Base-by-base conservation (phyloP, 1,139 yeast genomes). In the Fermentozyma sake region DNA sequence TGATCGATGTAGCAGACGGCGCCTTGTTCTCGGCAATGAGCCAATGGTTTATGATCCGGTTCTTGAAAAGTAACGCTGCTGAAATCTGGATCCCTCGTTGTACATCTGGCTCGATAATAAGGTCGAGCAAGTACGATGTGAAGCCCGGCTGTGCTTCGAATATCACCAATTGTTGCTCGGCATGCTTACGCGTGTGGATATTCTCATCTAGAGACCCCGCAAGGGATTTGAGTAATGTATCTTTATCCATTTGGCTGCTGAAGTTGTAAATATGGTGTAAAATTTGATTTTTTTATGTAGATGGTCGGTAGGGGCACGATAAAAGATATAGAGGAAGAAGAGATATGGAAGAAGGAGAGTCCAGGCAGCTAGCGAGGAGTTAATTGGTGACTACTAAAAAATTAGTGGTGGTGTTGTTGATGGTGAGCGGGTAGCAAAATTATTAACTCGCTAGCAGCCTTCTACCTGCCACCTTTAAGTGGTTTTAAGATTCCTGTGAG, bases 51-150 rank as follows among this genome's bases (percentile, higher is more conserved):
- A 56, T 59, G 19, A 81, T 62, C 44, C 82, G 67, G 48, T 79
- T 80, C 48, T 80, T 81, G 57, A 79, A 75, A 45, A 76, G 75
- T 28, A 81, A 76, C 3, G 83, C 78, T 4, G 84, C 76, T 10
- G 83, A 70, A 27, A 75, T 57, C 42, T 79, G 72, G 32, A 73
- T 65, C 9, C 76, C 72, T 11, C 56, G 43, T 22, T 71, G 62
- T 11, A 72, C 58, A 3, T 61, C 50, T 3, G 52, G 50, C 40
- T 78, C 82, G 13, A 56, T 50, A 12, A 75, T 65, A 29, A 78
- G 58, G 26, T 71, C 76, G 19, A 79, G 58, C 32, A 77, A 59
- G 43, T 72, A 74, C 7, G 68, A 61, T 1, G 82, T 72, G 54
- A 77, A 76, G 1, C 83, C 82, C 1, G 74, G 68, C 34, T 63